phyloP scores from a whole-genome alignment of 345 rosid genomes.

The Gynandropsis gynandra region DNA sequence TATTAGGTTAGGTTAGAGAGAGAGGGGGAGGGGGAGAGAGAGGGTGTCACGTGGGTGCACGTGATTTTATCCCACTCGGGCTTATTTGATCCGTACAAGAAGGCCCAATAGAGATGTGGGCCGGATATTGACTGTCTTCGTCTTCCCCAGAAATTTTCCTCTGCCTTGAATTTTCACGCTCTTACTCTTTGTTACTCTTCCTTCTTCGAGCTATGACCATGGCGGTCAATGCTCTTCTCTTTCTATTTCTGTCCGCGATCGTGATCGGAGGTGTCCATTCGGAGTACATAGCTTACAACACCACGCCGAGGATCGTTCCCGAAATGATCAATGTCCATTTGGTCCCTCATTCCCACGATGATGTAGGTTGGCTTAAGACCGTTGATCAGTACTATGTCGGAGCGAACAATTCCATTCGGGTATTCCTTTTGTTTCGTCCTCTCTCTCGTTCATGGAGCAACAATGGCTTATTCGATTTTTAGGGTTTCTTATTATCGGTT shows the following conservation, averaged over 20 bases:
- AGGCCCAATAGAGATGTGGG: no score
- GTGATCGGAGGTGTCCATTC: conserved; percentile 28
- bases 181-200: conserved; percentile 2
- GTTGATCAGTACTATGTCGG: conserved; percentile 95
- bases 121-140: no score
- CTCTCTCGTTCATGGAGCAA: not conserved
- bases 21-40: no score
- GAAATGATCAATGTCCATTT: conserved; percentile 86
- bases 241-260: conserved; percentile 15
- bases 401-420: conserved; percentile 83
- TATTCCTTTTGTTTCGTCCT: conserved; percentile 18
- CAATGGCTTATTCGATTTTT: conserved; percentile 9
- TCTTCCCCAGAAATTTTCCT: no score
- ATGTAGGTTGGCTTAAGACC: conserved; percentile 96
- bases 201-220: conserved; percentile 18
- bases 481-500: conserved; percentile 18
- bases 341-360: conserved; percentile 94
- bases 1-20: no score
- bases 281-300: conserved; percentile 59
- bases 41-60: no score
- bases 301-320: conserved; percentile 44
- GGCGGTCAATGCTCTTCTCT: conserved; percentile 21
- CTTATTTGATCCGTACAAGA: no score
- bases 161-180: conserved; percentile 13
- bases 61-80: no score